Percentiles rank a stretch among this genome's conserved stretches.
Conservation (phyloP, 768 basidiomycete genomes). For the Rhodosporidiobolus sp. region DNA sequence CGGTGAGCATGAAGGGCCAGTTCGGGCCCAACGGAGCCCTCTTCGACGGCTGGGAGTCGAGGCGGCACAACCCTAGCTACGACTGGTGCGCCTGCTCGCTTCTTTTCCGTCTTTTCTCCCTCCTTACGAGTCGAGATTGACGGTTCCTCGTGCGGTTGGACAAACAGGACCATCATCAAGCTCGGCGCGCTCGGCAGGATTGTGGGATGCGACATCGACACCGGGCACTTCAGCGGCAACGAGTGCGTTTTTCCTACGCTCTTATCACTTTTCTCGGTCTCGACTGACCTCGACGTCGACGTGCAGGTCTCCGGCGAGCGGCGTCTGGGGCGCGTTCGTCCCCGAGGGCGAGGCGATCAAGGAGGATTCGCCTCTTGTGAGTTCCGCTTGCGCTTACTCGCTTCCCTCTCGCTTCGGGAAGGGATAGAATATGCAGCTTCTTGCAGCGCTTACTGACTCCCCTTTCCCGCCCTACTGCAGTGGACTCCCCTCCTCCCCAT, state of each 20-base stretch:
- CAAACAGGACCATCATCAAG: slow-evolving; percentile 76
- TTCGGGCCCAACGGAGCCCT: slow-evolving; percentile 94
- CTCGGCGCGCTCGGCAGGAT: slow-evolving; percentile 72
- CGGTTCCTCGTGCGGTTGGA: too few relatives aligned
- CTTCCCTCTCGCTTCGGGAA: too few relatives aligned
- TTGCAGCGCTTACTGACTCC: neutral
- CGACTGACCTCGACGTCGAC: neutral
- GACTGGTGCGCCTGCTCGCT: slow-evolving; percentile 82
- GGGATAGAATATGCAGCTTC: too few relatives aligned
- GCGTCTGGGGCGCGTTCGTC: slow-evolving; percentile 39
- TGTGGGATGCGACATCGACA: slow-evolving; percentile 87
- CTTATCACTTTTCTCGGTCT: too few relatives aligned
- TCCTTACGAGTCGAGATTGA: neutral
- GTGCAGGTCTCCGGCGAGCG: slow-evolving; percentile 30
- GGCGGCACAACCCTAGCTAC: slow-evolving; percentile 78
- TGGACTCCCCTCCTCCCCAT: slow-evolving; percentile 79
- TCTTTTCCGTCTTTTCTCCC: neutral
- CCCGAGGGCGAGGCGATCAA: slow-evolving; percentile 28
- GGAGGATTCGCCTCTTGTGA: slow-evolving; percentile 24
- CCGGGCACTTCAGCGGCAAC: slow-evolving; percentile 85
- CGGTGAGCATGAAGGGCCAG: slow-evolving; percentile 85
- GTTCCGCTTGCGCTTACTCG: neutral
- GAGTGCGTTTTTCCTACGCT: slow-evolving; percentile 42
- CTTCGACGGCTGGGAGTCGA: slow-evolving; percentile 89
- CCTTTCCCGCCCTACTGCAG: slow-evolving; percentile 45